Conservation (phyloP, 1,284 basidiomycete genomes). For the Leccinum pallidistipes region DNA sequence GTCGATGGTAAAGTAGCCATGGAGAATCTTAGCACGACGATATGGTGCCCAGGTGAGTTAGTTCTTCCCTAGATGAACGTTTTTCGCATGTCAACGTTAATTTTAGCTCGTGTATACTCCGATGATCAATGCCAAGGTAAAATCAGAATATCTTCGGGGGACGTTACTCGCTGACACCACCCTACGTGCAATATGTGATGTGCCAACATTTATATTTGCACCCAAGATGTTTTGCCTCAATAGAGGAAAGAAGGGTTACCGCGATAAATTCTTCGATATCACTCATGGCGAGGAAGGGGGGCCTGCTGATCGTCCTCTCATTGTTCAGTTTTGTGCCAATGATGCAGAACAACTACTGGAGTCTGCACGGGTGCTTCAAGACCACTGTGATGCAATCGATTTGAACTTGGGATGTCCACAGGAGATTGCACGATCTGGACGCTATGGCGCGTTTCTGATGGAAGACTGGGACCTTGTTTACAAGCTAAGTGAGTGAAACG, state of each 20-base stretch:
- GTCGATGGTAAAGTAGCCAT: slow-evolving; percentile 57
- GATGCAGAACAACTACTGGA: slow-evolving; percentile 77
- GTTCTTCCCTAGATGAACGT: neutral
- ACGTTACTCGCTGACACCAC: neutral
- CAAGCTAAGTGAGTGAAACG: slow-evolving; percentile 64
- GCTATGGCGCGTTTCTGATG: slow-evolving; percentile 90
- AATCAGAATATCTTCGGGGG: slow-evolving; percentile 1
- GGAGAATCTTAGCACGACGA: slow-evolving; percentile 85
- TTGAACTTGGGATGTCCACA: slow-evolving; percentile 97
- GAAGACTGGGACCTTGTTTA: slow-evolving; percentile 93
- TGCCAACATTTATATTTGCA: neutral
- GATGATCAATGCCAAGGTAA: slow-evolving; percentile 93
- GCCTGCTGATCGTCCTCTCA: slow-evolving; percentile 74
- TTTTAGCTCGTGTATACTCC: slow-evolving; percentile 85
- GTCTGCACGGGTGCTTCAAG: slow-evolving; percentile 74
- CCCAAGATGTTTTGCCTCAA: slow-evolving; percentile 63
- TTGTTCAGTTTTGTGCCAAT: slow-evolving; percentile 95
- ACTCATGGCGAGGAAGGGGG: slow-evolving; percentile 65
- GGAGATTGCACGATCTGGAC: slow-evolving; percentile 87
- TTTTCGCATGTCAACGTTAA: neutral
- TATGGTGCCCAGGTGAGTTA: slow-evolving; percentile 74
- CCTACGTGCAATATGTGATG: neutral
- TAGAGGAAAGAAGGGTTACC: slow-evolving; percentile 51
- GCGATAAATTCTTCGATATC: slow-evolving; percentile 71
- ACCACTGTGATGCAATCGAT: slow-evolving; percentile 88